Evolutionary conservation across 75 land plant genomes (phyloP), one percentile per base, ranked within the genome.

Genomic region (Ceratopteris richardii): DNA sequence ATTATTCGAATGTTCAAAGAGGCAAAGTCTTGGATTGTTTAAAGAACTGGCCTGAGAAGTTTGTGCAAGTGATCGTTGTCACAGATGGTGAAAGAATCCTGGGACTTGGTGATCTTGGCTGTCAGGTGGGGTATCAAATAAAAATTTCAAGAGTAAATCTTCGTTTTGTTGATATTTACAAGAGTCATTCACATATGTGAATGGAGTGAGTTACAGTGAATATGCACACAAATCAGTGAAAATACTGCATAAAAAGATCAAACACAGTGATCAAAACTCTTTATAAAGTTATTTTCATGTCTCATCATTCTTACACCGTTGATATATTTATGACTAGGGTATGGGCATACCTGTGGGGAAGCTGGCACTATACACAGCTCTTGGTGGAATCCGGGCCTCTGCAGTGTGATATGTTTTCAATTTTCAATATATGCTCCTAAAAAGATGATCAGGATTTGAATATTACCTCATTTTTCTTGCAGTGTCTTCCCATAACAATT

Each of bases 301-400:
- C n/a, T n/a, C n/a, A n/a, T n/a, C n/a, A n/a, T n/a, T n/a, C n/a
- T n/a, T n/a, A n/a, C n/a, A n/a, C n/a, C n/a, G n/a, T n/a, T n/a
- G n/a, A n/a, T n/a, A n/a, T n/a, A n/a, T n/a, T n/a, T n/a, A n/a
- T n/a, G n/a, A n/a, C n/a, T 62, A 81, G 88, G 92, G 93, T 31
- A 90, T 90, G 96, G 96, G 96, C 23, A 87, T 87, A 51, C 96
- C 96, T 23, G 84, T 90, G 20, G 96, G 96, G 1, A 90, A 90
- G 54, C 75, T 90, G 40, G 58, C 96, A 31, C 57, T 90, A 17
- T 90, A 90, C 63, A 83, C 88, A 47, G 96, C 96, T 4, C 80
- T 90, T 46, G 96, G 96, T 28, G 96, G 96, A 1, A 60, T 90
- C 31, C 88, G 85, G 31, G 88, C 95, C 56, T 91, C 97, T 31